A percentile compares a stretch with the other conserved stretches of the same genome.
Conservation (phyloP, 2,329 filamentous ascomycete species). For the Epichloe baconii region DNA sequence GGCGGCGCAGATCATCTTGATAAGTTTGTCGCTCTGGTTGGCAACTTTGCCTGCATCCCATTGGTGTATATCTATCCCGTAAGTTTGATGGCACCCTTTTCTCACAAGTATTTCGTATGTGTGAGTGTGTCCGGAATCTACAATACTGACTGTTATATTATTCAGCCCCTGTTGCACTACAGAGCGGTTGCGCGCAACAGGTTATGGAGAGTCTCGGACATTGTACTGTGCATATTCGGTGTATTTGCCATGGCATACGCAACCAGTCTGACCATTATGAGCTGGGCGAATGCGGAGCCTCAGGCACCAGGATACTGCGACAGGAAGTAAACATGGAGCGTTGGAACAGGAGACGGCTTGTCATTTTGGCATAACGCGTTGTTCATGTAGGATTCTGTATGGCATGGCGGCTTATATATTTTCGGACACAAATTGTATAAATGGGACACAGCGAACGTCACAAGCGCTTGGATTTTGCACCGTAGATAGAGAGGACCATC, state of each 20-base stretch:
- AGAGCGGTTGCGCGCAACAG: slow-evolving; percentile 59
- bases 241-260: slow-evolving; percentile 85
- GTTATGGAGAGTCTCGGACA: slow-evolving; percentile 57
- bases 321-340: slow-evolving; percentile 13
- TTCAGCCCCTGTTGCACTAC: slow-evolving; percentile 78
- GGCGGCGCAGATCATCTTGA: slow-evolving; percentile 84
- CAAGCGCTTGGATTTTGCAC: neutral
- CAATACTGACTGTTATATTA: slow-evolving; percentile 19
- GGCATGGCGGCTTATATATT: neutral
- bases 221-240: slow-evolving; percentile 69
- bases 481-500: neutral
- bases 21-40: slow-evolving; percentile 93
- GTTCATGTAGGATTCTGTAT: neutral
- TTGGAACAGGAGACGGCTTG: neutral
- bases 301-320: slow-evolving; percentile 43
- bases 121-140: neutral
- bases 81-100: slow-evolving; percentile 28
- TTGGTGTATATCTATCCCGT: slow-evolving; percentile 96
- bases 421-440: slow-evolving; percentile 3
- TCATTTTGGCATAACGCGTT: neutral
- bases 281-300: slow-evolving; percentile 57
- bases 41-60: slow-evolving; percentile 95
- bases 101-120: neutral
- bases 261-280: slow-evolving; percentile 71
- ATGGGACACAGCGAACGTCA: neutral